phyloP scores from a whole-genome alignment of 441 rosid genomes.

The Croton setiger region DNA sequence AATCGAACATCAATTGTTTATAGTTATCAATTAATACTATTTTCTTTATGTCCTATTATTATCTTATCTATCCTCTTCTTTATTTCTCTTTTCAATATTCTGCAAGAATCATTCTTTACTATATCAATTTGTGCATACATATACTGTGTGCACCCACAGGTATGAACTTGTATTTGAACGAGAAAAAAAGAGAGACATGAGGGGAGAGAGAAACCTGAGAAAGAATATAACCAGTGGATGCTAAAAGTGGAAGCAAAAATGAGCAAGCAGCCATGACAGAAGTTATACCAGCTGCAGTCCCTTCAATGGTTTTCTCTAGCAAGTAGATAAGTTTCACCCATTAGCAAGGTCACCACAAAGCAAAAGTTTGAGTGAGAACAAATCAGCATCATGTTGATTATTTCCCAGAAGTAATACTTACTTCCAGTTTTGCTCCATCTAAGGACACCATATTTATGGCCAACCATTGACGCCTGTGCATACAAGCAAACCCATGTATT shows the following conservation, averaged over 20 bases:
- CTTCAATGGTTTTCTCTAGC: constrained; percentile 94
- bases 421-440: constrained; percentile 98
- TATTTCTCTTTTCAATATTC: too few relatives aligned
- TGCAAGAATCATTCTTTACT: background rate
- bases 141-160: background rate
- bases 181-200: constrained; percentile 4
- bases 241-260: constrained; percentile 72
- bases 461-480: constrained; percentile 90
- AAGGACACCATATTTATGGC: constrained; percentile 90
- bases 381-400: background rate
- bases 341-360: background rate
- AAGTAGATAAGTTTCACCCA: background rate
- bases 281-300: constrained; percentile 96
- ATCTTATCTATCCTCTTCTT: too few relatives aligned
- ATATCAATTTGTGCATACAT: too few relatives aligned
- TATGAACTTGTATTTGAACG: background rate
- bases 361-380: background rate
- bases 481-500: background rate
- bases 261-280: constrained; percentile 82
- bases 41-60: too few relatives aligned
- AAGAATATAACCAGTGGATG: constrained; percentile 80
- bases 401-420: constrained; percentile 27
- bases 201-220: constrained; percentile 48
- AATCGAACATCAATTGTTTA: too few relatives aligned
- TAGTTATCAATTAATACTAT: too few relatives aligned